Percentiles rank a stretch among this genome's conserved stretches.
These are phyloP conservation scores for Clitopilus passeckerianus DNA, from an alignment of 768 basidiomycete species.

Conservation along the genomic window DNA sequence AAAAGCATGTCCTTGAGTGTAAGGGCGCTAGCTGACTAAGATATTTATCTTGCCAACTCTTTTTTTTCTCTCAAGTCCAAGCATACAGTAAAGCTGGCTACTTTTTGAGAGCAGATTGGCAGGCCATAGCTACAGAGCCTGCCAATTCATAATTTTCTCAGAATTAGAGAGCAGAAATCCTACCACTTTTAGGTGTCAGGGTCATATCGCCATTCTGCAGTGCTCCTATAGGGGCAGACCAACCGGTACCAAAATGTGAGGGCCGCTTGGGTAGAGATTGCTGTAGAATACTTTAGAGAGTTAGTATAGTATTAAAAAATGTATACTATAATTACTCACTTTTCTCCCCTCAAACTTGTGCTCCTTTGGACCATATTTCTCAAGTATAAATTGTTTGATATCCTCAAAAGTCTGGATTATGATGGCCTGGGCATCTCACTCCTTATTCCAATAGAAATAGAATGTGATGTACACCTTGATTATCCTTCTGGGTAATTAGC, in stretches of 20 bases:
- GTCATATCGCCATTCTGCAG: constrained; percentile 11
- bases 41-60: constrained; percentile 13
- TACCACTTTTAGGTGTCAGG: background rate
- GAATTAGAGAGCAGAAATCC: no score
- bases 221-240: constrained; percentile 6
- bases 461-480: no score
- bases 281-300: constrained; percentile 10
- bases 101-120: constrained; percentile 9
- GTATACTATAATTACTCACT: no score
- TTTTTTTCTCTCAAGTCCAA: constrained; percentile 17
- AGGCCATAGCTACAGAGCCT: constrained; percentile 15
- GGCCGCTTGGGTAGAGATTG: constrained; percentile 12
- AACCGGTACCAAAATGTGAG: constrained; percentile 10
- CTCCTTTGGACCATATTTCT: no score
- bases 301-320: no score
- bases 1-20: constrained; percentile 12
- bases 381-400: no score
- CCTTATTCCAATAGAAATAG: no score
- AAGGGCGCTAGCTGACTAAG: constrained; percentile 14
- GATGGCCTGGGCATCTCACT: no score
- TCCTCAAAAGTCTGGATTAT: no score
- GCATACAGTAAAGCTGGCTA: constrained; percentile 17
- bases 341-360: no score
- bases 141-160: no score
- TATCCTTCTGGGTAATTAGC: no score